Conservation (phyloP, 192 early-diverging fungal species). For the Geranomyces michiganensis region DNA sequence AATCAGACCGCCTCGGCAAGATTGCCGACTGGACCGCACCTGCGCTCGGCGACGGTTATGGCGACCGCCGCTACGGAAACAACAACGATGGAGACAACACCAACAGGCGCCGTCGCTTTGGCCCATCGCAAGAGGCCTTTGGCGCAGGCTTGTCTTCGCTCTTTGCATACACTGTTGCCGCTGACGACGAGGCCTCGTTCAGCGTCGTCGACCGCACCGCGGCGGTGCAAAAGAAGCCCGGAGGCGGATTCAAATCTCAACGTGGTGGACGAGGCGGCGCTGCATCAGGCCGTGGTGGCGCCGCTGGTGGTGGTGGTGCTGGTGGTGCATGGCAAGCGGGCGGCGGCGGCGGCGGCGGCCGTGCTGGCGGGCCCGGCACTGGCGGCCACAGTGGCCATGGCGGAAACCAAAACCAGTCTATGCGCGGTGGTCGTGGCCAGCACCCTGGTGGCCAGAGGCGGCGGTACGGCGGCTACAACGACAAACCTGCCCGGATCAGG, state of each 20-base stretch:
- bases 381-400: slow-evolving; percentile 44
- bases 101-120: slow-evolving; percentile 27
- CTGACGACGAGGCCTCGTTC: slow-evolving; percentile 94
- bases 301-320: slow-evolving; percentile 20
- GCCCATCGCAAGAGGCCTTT: slow-evolving; percentile 63
- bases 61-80: slow-evolving; percentile 26
- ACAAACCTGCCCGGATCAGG: slow-evolving; percentile 72
- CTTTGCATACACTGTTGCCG: slow-evolving; percentile 82
- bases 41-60: slow-evolving; percentile 52
- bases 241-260: slow-evolving; percentile 6
- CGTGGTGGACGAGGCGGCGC: slow-evolving; percentile 32
- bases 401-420: slow-evolving; percentile 13
- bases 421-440: slow-evolving; percentile 34
- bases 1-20: slow-evolving; percentile 92
- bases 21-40: slow-evolving; percentile 91
- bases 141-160: slow-evolving; percentile 80
- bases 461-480: slow-evolving; percentile 53
- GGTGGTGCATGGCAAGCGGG: not conserved
- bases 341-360: slow-evolving; percentile 22
- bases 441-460: slow-evolving; percentile 33
- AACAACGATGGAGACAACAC: not conserved
- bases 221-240: slow-evolving; percentile 61
- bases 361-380: slow-evolving; percentile 35
- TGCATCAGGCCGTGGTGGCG: slow-evolving; percentile 38
- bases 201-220: slow-evolving; percentile 84